Conservation (phyloP, 305 asterid genomes). For the Nicotiana rustica region DNA sequence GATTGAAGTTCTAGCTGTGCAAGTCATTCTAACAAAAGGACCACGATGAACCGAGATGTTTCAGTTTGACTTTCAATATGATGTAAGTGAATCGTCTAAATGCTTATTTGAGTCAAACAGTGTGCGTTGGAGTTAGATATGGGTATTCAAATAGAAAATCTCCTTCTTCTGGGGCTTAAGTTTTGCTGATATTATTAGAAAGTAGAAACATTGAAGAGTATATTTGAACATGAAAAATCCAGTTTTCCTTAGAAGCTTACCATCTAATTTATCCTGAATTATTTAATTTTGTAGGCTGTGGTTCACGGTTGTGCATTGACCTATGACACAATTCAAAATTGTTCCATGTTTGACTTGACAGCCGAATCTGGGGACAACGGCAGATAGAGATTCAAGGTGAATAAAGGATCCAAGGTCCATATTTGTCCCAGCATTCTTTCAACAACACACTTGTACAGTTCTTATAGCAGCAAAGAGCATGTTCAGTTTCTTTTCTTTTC, state of each 20-base stretch:
- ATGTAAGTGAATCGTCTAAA: background rate
- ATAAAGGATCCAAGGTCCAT: background rate
- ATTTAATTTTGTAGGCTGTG: constrained; percentile 17
- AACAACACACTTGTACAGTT: constrained; percentile 28
- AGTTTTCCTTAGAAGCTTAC: background rate
- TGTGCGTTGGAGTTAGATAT: background rate
- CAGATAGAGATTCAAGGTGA: background rate
- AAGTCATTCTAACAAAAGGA: constrained; percentile 16
- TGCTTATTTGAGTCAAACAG: background rate
- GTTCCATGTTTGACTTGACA: constrained; percentile 16
- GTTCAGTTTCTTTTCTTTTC: background rate
- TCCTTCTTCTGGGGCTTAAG: background rate
- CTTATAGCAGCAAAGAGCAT: background rate
- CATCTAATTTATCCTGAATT: background rate
- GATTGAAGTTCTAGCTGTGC: background rate
- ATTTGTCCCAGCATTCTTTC: constrained; percentile 7
- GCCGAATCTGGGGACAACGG: background rate
- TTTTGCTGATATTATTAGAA: background rate
- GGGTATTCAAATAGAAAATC: background rate
- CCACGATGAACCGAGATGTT: constrained; percentile 6
- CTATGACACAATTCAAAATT: background rate
- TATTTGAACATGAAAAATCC: background rate
- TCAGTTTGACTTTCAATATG: background rate
- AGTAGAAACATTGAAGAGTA: background rate
- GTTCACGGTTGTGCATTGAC: background rate